Base-by-base conservation (phyloP, 78 protist genomes). In the Emiliania huxleyi region DNA sequence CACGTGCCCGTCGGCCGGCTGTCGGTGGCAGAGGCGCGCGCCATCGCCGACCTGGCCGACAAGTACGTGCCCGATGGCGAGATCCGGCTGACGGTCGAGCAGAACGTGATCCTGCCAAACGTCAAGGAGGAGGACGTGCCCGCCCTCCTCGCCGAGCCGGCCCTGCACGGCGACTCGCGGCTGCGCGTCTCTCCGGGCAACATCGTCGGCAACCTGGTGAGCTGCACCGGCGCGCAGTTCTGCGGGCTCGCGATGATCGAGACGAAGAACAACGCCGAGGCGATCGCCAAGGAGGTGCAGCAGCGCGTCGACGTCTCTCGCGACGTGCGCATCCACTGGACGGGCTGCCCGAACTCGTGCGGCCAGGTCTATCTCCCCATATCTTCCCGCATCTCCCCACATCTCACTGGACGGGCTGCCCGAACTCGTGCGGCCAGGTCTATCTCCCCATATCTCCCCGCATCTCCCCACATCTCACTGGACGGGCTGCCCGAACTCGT, bases 321-420 rank as follows among this genome's bases (percentile, higher is more conserved):
- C 15, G 46, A 3, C 25, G 77, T 93, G 6, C 91, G 94, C 42
- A 37, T 93, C 42, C 94, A 93, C 94, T 93, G 94, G 94, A 93
- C 94, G 3, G 94, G 94, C 62, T 93, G 94, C 71, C 94, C 94
- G 11, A 93, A 93, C 91, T 83, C 94, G 35, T 93, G 94, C 84
- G 93, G 85, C 42, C 93, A 62, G 75, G 75, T 21, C 29, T 15
- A 79, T 18, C 15, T n/a, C n/a, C n/a, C n/a, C n/a, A n/a, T n/a
- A n/a, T n/a, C n/a, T n/a, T n/a, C n/a, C n/a, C n/a, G n/a, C n/a
- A n/a, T n/a, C n/a, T n/a, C n/a, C n/a, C n/a, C n/a, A n/a, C n/a
- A n/a, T n/a, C n/a, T n/a, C n/a, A n/a, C n/a, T n/a, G n/a, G n/a
- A n/a, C n/a, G n/a, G n/a, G n/a, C n/a, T n/a, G n/a, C n/a, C n/a